phyloP scores from a whole-genome alignment of 83 land plant genomes.

The Larix sibirica region DNA sequence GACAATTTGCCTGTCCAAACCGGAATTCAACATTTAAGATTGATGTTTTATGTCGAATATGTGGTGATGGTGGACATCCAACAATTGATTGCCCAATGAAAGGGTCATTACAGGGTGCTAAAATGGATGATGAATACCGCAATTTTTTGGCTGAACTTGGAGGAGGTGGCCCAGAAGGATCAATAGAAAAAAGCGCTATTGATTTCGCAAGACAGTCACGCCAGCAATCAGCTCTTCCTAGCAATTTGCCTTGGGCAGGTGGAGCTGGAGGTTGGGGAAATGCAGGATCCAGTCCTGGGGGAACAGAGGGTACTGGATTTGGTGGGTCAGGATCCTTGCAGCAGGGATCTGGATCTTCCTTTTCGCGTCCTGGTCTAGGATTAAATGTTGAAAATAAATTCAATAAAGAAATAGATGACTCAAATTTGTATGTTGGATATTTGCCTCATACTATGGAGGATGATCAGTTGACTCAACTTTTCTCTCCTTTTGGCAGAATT shows the following conservation, averaged over 20 bases:
- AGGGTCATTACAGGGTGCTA: conserved; percentile 53
- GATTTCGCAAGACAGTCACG: conserved; percentile 3
- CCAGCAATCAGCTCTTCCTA: conserved; percentile 30
- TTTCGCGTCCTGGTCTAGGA: conserved; percentile 17
- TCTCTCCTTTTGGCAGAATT: conserved; percentile 75
- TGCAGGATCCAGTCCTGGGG: neutral
- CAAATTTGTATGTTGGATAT: conserved; percentile 88
- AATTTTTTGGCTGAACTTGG: conserved; percentile 78
- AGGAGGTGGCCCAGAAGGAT: conserved; percentile 44
- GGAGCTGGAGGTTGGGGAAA: conserved; percentile 20
- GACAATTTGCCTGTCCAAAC: conserved; percentile 73
- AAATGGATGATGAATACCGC: conserved; percentile 86
- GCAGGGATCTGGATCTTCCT: neutral
- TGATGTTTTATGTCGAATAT: conserved; percentile 67
- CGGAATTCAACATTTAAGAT: conserved; percentile 61
- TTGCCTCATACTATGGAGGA: conserved; percentile 82
- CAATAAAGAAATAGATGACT: conserved; percentile 75
- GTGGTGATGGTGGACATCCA: conserved; percentile 89
- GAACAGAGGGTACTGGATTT: conserved; percentile 6
- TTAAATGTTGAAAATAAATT: conserved; percentile 15
- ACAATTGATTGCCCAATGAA: conserved; percentile 81
- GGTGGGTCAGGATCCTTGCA: conserved; percentile 23
- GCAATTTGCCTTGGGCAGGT: conserved; percentile 54
- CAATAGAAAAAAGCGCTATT: neutral
- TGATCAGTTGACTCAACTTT: conserved; percentile 69